Base-by-base conservation (phyloP, 768 basidiomycete genomes). In the Lactifluus pinguis region DNA sequence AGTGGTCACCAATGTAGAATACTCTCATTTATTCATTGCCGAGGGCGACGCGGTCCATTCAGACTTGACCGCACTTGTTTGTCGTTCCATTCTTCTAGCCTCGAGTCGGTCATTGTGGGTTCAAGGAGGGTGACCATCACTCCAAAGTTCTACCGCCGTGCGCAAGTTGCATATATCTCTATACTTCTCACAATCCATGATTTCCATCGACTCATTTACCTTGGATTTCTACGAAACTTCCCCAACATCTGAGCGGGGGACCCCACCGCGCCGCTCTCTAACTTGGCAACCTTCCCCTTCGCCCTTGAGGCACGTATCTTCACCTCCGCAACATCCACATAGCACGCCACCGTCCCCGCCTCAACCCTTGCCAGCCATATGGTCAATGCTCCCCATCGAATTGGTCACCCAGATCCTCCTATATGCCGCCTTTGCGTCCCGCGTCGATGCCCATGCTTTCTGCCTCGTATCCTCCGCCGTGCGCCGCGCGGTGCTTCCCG, bases 401-500 rank as follows among this genome's bases (percentile, higher is more conserved):
- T 53, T 66, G 44, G 65, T 65, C 42, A 44, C 44, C 29, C 59
- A 64, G 19, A 59, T 65, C 39, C 63, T 64, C 29, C 25, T 53
- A 4, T 61, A 65, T 9, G 47, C 53, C n/a, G 65, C 65, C 21
- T 65, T 55, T 55, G 63, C 60, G 5, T 59, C 61, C 13, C 60
- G 59, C 41, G 49, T 30, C 2, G 65, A 66, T 15, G 63, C 65
- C 15, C 48, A 52, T 50, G 55, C 54, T 4, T 53, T 66, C 15
- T 65, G 63, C 57, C 64, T 66, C 53, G 65, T 66, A n/a, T 66
- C 65, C 25, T 64, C 61, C 48, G 58, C 65, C 10, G 65, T 65
- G 9, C 65, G 64, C 48, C 65, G 65, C 7, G 49, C 61, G 25
- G 59, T 65, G n/a, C 63, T 66, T 17, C 63, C 65, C 8, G 57